phyloP scores from a whole-genome alignment of 306 rosid genomes.

The Ochetophila trinervis region DNA sequence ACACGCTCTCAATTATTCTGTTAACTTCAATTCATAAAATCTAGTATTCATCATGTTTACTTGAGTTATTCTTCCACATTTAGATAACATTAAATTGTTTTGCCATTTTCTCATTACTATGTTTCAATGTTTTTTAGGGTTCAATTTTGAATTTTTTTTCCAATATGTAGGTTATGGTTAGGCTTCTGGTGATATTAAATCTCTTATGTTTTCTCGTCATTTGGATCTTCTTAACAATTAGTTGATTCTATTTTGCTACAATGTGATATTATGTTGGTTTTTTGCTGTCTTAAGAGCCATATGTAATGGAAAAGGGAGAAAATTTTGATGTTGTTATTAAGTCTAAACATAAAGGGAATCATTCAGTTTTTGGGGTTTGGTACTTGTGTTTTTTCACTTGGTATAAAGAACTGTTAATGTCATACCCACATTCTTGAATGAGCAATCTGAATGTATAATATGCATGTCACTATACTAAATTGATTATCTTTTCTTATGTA shows the following conservation, averaged over 20 bases:
- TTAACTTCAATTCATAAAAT: too few species aligned
- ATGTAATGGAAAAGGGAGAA: constrained; percentile 50
- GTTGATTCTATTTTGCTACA: constrained; percentile 19
- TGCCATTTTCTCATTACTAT: too few species aligned
- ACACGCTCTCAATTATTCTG: too few species aligned
- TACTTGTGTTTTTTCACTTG: too few species aligned
- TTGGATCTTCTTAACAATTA: not conserved
- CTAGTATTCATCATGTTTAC: too few species aligned
- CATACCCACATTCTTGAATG: too few species aligned
- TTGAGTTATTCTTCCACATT: not conserved
- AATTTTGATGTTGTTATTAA: constrained; percentile 34
- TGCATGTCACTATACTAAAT: too few species aligned
- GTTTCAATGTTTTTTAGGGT: not conserved
- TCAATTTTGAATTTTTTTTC: not conserved
- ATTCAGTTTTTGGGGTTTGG: constrained; percentile 35
- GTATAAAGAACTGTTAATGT: too few species aligned
- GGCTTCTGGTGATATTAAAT: too few species aligned
- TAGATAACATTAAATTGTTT: too few species aligned
- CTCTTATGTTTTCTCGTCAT: not conserved
- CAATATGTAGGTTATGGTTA: not conserved
- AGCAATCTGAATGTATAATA: too few species aligned
- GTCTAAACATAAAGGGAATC: constrained; percentile 47
- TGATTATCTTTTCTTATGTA: too few species aligned
- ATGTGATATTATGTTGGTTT: constrained; percentile 23
- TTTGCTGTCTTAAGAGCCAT: constrained; percentile 48